Evolutionary conservation across 1,139 yeast genomes (phyloP).

Genomic region (Saccharomyces hybrid): DNA sequence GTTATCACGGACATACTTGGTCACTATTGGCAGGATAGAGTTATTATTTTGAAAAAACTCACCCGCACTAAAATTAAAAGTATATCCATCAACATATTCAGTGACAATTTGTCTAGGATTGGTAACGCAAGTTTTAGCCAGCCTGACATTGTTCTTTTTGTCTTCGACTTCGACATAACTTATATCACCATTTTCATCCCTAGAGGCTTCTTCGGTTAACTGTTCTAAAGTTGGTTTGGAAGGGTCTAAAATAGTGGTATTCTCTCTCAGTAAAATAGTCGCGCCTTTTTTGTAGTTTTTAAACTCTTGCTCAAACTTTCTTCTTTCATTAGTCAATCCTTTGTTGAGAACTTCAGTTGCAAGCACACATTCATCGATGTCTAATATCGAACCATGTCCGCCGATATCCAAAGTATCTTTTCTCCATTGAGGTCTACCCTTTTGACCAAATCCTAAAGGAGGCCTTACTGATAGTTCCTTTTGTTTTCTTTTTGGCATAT

Average conservation of each 20-base stretch:
- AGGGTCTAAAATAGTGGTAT: conserved; percentile 40
- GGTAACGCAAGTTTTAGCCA: conserved; percentile 44
- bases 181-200: conserved; percentile 35
- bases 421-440: conserved; percentile 70
- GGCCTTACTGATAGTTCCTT: conserved; percentile 41
- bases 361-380: conserved; percentile 87
- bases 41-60: conserved; percentile 95
- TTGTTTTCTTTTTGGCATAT: conserved; percentile 48
- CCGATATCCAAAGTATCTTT: conserved; percentile 36
- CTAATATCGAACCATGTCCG: conserved; percentile 52
- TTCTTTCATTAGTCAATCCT: conserved; percentile 70
- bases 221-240: conserved; percentile 30
- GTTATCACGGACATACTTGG: conserved; percentile 70
- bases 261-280: conserved; percentile 76
- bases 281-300: conserved; percentile 71
- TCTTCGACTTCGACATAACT: conserved; percentile 26
- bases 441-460: conserved; percentile 81
- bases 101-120: conserved; percentile 71
- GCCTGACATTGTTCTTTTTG: conserved; percentile 21
- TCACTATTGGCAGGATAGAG: conserved; percentile 76
- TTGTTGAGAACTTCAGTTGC: conserved; percentile 73
- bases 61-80: conserved; percentile 85
- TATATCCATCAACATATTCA: conserved; percentile 66
- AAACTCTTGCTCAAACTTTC: conserved; percentile 43
- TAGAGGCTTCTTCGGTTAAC: conserved; percentile 40